phyloP scores from a whole-genome alignment of 805 yeast genomes.

The Teunomyces stri region DNA sequence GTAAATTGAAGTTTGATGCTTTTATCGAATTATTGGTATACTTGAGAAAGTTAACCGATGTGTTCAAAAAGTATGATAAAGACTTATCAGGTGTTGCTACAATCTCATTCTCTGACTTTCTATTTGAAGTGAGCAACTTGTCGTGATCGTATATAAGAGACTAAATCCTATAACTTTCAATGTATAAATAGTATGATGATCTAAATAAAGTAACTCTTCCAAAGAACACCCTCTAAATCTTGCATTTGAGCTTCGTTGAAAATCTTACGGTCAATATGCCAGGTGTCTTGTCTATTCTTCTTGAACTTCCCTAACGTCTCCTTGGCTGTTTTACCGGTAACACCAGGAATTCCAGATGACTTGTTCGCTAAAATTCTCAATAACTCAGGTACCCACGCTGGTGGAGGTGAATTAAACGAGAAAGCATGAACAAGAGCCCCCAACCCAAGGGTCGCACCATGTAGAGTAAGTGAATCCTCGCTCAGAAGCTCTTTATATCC shows the following conservation, averaged over 20 bases:
- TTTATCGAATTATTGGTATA: conserved; percentile 80
- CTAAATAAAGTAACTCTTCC: conserved; percentile 87
- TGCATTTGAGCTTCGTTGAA: conserved; percentile 80
- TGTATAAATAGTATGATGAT: conserved; percentile 1
- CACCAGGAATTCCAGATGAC: conserved; percentile 70
- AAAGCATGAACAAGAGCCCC: conserved; percentile 88
- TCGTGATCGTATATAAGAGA: conserved; percentile 3
- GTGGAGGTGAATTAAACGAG: conserved; percentile 90
- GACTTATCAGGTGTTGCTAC: conserved; percentile 74
- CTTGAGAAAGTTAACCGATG: conserved; percentile 71
- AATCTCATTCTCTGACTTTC: conserved; percentile 62
- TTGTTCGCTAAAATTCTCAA: conserved; percentile 67
- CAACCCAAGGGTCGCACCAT: conserved; percentile 84
- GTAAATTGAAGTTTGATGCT: conserved; percentile 66
- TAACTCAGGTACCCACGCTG: conserved; percentile 79
- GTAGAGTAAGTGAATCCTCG: conserved; percentile 51
- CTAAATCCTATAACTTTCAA: background rate
- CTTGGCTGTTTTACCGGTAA: conserved; percentile 82
- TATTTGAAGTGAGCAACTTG: conserved; percentile 49
- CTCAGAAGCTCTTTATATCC: conserved; percentile 35
- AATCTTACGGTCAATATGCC: conserved; percentile 83
- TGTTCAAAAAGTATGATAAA: conserved; percentile 72
- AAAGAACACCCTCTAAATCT: conserved; percentile 89
- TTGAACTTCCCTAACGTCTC: conserved; percentile 78
- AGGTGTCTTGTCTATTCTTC: conserved; percentile 89